A percentile compares a stretch with the other conserved stretches of the same genome.
Conservation (phyloP, 2,329 filamentous ascomycete species). For the Calonectria leucothoes region DNA sequence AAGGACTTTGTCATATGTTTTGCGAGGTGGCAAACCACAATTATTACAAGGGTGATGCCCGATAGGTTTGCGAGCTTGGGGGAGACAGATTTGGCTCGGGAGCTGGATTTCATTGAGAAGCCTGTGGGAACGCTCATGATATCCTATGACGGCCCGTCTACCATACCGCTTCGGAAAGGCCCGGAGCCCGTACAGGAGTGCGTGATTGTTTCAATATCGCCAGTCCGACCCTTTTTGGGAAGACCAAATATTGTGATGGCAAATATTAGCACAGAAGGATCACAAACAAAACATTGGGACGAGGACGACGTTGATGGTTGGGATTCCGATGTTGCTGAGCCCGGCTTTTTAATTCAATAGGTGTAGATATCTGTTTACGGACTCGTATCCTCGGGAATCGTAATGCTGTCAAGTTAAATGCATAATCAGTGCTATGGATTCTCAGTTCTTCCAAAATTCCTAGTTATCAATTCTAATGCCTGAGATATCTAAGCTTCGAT, state of each 20-base stretch:
- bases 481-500: too few species aligned
- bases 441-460: too few species aligned
- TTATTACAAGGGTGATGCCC: background rate
- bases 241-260: background rate
- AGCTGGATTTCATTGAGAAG: background rate
- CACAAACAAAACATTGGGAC: background rate
- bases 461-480: too few species aligned
- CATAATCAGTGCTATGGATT: too few species aligned
- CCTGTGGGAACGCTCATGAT: background rate
- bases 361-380: background rate
- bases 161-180: fast-evolving
- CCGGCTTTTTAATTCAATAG: background rate
- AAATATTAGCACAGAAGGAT: background rate
- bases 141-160: fast-evolving
- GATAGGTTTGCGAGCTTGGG: background rate
- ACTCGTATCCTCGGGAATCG: too few species aligned
- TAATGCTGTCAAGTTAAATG: too few species aligned
- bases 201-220: background rate
- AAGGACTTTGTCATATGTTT: background rate
- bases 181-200: background rate
- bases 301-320: background rate
- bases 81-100: background rate
- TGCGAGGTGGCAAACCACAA: too few species aligned
- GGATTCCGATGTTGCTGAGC: background rate
- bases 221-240: background rate